Percentiles rank a stretch among this genome's conserved stretches.
phyloP scores from a whole-genome alignment of 805 yeast genomes.

The Hanseniaspora lachancei region DNA sequence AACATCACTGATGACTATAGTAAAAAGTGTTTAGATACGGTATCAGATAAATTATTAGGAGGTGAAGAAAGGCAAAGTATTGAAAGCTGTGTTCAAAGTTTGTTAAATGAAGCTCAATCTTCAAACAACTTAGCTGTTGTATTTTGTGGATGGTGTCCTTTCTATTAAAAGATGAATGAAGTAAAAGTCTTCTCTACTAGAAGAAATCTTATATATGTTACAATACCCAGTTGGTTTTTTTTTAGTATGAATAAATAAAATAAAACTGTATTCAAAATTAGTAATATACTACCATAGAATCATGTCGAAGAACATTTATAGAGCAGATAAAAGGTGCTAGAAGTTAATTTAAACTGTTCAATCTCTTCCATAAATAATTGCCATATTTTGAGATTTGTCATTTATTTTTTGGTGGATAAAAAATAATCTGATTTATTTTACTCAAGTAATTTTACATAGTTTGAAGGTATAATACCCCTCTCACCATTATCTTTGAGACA shows the following conservation, averaged over 20 bases:
- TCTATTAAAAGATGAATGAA: conserved; percentile 29
- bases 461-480: conserved; percentile 92
- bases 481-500: conserved; percentile 82
- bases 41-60: background rate
- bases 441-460: conserved; percentile 67
- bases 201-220: too few relatives aligned
- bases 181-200: too few relatives aligned
- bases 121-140: conserved; percentile 55
- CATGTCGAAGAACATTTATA: too few relatives aligned
- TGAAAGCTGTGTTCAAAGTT: conserved; percentile 73
- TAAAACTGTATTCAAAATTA: too few relatives aligned
- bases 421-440: conserved; percentile 13
- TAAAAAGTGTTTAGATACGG: background rate
- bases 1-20: conserved; percentile 4
- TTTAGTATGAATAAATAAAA: too few relatives aligned
- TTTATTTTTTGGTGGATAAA: too few relatives aligned
- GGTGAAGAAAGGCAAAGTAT: conserved; percentile 55
- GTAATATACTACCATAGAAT: too few relatives aligned
- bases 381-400: too few relatives aligned
- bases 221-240: too few relatives aligned
- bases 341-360: too few relatives aligned
- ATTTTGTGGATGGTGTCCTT: conserved; percentile 78
- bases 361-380: too few relatives aligned
- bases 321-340: too few relatives aligned
- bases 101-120: conserved; percentile 65